phyloP scores from a whole-genome alignment of 768 basidiomycete genomes.

The Rubroboletus satanas region DNA sequence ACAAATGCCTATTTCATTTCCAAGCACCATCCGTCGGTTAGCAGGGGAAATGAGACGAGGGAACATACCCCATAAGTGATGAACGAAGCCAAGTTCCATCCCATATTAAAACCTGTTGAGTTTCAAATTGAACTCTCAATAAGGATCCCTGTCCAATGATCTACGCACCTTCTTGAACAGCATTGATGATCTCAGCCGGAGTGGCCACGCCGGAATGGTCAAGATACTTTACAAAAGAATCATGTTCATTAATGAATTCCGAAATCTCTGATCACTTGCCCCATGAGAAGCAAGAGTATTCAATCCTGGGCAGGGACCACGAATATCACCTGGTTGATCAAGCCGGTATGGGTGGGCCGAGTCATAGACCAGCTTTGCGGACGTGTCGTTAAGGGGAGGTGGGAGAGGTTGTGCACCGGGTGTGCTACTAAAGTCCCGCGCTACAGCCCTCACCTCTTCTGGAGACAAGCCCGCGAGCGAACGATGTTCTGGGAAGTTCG shows the following conservation, averaged over 20 bases:
- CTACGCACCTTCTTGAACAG: conserved; percentile 18
- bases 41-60: neutral
- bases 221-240: conserved; percentile 11
- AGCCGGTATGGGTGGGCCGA: conserved; percentile 15
- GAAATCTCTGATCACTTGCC: conserved; percentile 8
- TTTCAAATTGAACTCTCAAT: neutral
- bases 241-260: neutral
- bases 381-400: conserved; percentile 21
- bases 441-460: conserved; percentile 13
- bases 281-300: conserved; percentile 27
- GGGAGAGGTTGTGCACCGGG: conserved; percentile 25
- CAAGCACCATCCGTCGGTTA: neutral
- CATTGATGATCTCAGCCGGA: conserved; percentile 23
- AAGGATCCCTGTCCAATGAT: neutral
- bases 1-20: conserved; percentile 16
- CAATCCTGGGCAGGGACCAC: conserved; percentile 25
- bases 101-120: conserved; percentile 23
- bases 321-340: conserved; percentile 19
- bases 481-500: conserved; percentile 17
- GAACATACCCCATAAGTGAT: conserved; percentile 19
- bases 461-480: conserved; percentile 21
- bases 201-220: conserved; percentile 19
- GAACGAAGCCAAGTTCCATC: conserved; percentile 18
- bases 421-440: conserved; percentile 9
- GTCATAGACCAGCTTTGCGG: conserved; percentile 24